Base-by-base conservation (phyloP, 441 rosid genomes). In the Erysimum cheiri region DNA sequence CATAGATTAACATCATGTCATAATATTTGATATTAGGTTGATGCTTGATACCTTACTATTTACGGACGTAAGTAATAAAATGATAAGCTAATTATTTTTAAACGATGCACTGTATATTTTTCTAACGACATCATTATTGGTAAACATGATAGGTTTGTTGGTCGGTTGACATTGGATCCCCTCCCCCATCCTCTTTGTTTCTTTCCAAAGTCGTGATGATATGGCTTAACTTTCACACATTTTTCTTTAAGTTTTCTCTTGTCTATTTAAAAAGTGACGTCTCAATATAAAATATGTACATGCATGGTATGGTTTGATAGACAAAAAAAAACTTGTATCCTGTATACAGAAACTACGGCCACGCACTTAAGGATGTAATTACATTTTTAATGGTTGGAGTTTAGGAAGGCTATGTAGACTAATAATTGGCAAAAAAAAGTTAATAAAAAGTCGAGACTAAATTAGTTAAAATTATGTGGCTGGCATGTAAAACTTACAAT, bases 91-190 rank as follows among this genome's bases (percentile, higher is more conserved):
- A 13, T 59, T 37, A 59, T 50, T 58, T 7, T 4, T 8, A 40
- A 24, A 50, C 13, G 55, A 35, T 59, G 61, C 33, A 19, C 12
- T 37, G 3, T 64, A 9, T 31, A 46, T 47, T 33, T 37, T 64
- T 64, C 43, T 6, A 59, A 57, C 71, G 72, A 58, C 67, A 61
- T 24, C 61, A 40, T 58, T 57, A 73, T 56, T 57, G 8, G 11
- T 43, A 12, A 12, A 50, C 32, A 53, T 37, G 36, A 64, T 66
- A 47, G 66, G 48, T 50, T 65, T 73, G 46, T 48, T 65, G 67
- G 77, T 73, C 71, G 77, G 67, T 58, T 26, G 60, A 49, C 67
- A 58, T 73, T 39, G 71, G 47, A 65, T n/a, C n/a, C n/a, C n/a
- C n/a, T 65, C 77, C 67, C 39, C 32, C 22, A 14, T 64, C 47